Percentiles rank a stretch among this genome's conserved stretches.
Evolutionary conservation across 2,329 filamentous ascomycete genomes (phyloP).

Genomic region (Verticillium albo-atrum): DNA sequence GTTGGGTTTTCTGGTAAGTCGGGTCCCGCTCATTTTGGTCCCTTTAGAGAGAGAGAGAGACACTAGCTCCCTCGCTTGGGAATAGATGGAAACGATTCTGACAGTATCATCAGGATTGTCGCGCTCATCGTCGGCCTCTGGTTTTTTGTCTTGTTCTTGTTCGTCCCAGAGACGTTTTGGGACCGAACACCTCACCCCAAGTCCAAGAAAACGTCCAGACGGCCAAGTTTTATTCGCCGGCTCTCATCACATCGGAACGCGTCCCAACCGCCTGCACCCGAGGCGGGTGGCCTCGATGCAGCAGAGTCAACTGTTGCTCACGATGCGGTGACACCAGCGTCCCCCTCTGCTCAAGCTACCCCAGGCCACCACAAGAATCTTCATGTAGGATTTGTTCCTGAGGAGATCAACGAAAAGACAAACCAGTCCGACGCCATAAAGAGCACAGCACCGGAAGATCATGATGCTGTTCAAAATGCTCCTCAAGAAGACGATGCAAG

Average conservation of each 20-base stretch:
- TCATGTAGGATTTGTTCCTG: conserved; percentile 26
- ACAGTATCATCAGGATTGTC: conserved; percentile 57
- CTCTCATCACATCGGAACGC: conserved; percentile 35
- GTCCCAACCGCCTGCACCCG: conserved; percentile 2
- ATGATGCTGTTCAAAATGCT: background rate
- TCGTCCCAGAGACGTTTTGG: conserved; percentile 96
- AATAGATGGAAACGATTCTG: conserved; percentile 7
- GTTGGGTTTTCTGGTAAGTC: conserved; percentile 81
- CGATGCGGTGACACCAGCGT: background rate
- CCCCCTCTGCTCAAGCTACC: background rate
- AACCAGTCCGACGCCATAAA: background rate
- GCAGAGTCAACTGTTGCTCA: background rate
- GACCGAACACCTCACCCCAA: conserved; percentile 64
- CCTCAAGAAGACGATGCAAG: background rate
- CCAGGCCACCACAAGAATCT: conserved; percentile 17
- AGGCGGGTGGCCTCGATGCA: background rate
- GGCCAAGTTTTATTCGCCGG: conserved; percentile 42
- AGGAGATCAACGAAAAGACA: conserved; percentile 4
- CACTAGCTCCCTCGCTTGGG: background rate
- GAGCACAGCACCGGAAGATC: background rate
- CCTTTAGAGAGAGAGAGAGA: background rate
- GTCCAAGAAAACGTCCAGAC: conserved; percentile 29
- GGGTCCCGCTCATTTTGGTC: background rate
- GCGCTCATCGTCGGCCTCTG: conserved; percentile 73
- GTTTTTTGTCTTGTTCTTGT: conserved; percentile 72